Conservation (phyloP, 148 eudicot species). For the Talinum fruticosum region DNA sequence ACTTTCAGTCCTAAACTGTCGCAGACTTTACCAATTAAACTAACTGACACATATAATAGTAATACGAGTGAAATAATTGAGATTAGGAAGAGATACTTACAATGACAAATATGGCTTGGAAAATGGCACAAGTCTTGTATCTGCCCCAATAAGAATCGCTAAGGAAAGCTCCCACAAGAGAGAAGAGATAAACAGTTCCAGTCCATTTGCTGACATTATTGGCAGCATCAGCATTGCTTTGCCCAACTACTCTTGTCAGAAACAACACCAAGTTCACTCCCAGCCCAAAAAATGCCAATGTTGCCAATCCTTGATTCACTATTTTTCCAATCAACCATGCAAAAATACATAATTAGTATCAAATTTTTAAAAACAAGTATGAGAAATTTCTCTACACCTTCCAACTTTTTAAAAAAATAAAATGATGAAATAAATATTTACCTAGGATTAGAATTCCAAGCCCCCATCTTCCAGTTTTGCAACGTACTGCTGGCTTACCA, state of each 20-base stretch:
- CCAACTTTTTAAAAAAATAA: not conserved
- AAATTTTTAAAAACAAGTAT: not conserved
- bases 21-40: not conserved
- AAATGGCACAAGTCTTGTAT: constrained; percentile 66
- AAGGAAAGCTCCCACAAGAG: constrained; percentile 71
- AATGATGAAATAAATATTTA: not conserved
- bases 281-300: constrained; percentile 71
- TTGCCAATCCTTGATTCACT: constrained; percentile 81
- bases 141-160: constrained; percentile 86
- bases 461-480: constrained; percentile 22
- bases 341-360: not conserved
- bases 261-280: constrained; percentile 71
- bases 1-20: no score
- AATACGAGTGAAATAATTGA: not conserved
- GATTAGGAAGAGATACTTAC: constrained; percentile 30
- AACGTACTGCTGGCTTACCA: constrained; percentile 21
- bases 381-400: not conserved
- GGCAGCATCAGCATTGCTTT: constrained; percentile 71
- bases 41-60: not conserved
- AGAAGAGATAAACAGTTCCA: constrained; percentile 68
- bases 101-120: constrained; percentile 59
- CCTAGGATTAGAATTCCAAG: constrained; percentile 24
- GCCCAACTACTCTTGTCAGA: constrained; percentile 69
- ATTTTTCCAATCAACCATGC: constrained; percentile 6
- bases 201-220: constrained; percentile 84